Evolutionary conservation across 352 stramenopile genomes (phyloP).

Genomic region (Phytophthora tubulina): DNA sequence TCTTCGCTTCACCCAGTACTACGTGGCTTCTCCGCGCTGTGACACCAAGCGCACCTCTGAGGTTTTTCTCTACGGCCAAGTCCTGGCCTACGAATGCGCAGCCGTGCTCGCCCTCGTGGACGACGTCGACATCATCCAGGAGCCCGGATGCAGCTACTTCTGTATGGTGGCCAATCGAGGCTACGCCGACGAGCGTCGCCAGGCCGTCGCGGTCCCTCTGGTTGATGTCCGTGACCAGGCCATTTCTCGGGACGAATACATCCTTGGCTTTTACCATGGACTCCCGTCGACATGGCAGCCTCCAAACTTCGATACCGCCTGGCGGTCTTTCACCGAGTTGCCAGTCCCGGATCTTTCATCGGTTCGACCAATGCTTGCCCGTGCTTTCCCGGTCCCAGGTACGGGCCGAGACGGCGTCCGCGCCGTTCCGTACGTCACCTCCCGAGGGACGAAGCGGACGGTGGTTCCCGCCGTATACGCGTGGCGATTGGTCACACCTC

Average conservation of each 20-base stretch:
- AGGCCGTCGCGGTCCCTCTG: constrained; percentile 4
- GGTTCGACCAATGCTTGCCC: not conserved
- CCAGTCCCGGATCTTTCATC: no score
- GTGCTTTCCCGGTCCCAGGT: not conserved
- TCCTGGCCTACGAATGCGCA: not conserved
- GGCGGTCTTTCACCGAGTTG: not conserved
- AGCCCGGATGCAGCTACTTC: constrained; percentile 8
- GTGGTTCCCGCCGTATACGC: not conserved
- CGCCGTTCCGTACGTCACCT: not conserved
- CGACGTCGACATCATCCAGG: constrained; percentile 9
- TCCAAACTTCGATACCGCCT: not conserved
- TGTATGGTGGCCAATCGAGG: constrained; percentile 1
- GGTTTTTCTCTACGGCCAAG: constrained; percentile 14
- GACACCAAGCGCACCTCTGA: constrained; percentile 19
- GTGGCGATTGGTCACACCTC: not conserved
- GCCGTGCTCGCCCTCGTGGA: constrained; percentile 7
- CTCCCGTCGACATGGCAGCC: not conserved
- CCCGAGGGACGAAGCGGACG: not conserved
- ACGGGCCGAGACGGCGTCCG: no score
- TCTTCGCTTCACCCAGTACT: constrained; percentile 13
- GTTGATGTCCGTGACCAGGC: not conserved
- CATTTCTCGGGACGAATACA: constrained; percentile 6
- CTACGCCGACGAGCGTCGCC: not conserved
- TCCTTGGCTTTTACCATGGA: constrained; percentile 7
- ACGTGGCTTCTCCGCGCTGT: not conserved